These are phyloP conservation scores for Anthracocystis panici-leucophaei DNA, from an alignment of 1,284 basidiomycete species.

Conservation along the genomic window DNA sequence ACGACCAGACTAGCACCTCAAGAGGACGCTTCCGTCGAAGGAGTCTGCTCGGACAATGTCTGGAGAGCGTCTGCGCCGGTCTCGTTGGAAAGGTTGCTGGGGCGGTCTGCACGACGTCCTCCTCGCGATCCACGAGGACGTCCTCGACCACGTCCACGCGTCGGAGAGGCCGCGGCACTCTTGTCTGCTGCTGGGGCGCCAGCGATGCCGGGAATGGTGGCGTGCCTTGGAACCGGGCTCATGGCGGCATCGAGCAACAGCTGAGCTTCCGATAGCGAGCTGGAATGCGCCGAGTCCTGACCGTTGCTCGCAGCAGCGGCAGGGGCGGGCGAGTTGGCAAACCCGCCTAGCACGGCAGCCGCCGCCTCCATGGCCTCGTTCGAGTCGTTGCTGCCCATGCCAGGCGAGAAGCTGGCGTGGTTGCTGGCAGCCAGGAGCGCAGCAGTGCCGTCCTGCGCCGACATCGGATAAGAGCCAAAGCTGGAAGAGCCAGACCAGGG, in stretches of 20 bases:
- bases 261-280: conserved; percentile 52
- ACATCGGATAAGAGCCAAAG: conserved; percentile 39
- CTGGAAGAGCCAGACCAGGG: conserved; percentile 29
- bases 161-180: conserved; percentile 1
- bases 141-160: conserved; percentile 36
- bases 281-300: conserved; percentile 24
- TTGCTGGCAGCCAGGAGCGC: conserved; percentile 51
- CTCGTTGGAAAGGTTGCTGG: conserved; percentile 29
- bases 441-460: conserved; percentile 48
- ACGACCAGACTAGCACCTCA: background rate
- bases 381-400: conserved; percentile 50
- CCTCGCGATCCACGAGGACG: conserved; percentile 44
- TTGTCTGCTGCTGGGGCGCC: conserved; percentile 8
- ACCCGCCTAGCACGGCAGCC: conserved; percentile 52
- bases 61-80: conserved; percentile 23
- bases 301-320: conserved; percentile 7
- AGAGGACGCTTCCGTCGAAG: conserved; percentile 28
- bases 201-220: conserved; percentile 29
- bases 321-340: conserved; percentile 32
- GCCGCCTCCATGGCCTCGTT: conserved; percentile 55
- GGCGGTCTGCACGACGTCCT: conserved; percentile 19
- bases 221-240: conserved; percentile 49
- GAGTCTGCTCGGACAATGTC: conserved; percentile 15
- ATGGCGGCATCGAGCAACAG: conserved; percentile 53
- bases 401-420: conserved; percentile 46